These are phyloP conservation scores for Fagopyrum tataricum DNA, from an alignment of 148 eudicot species.

Conservation along the genomic window DNA sequence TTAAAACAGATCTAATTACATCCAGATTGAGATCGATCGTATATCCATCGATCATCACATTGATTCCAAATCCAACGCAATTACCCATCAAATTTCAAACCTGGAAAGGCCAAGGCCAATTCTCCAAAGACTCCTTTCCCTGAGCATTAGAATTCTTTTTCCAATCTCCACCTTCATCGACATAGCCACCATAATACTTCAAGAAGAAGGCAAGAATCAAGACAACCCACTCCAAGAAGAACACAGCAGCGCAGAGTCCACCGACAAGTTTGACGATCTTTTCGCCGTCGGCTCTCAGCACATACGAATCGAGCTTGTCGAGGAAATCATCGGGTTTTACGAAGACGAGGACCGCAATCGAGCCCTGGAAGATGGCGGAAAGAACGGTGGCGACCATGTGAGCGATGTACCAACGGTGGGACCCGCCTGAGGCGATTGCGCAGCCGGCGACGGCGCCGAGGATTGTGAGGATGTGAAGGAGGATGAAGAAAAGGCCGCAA, in stretches of 20 bases:
- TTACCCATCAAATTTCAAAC: not conserved
- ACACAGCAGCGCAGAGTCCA: conserved; percentile 36
- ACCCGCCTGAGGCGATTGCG: conserved; percentile 30
- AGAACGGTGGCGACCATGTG: too few relatives aligned
- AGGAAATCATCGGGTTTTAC: conserved; percentile 24
- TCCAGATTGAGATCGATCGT: too few relatives aligned
- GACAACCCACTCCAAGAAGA: conserved; percentile 44
- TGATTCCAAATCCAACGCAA: too few relatives aligned
- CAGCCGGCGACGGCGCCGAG: conserved; percentile 47
- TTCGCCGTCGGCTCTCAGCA: conserved; percentile 36
- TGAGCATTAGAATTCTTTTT: not conserved
- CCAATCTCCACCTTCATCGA: conserved; percentile 7
- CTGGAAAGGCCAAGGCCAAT: conserved; percentile 17
- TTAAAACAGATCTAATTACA: too few relatives aligned
- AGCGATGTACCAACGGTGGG: conserved; percentile 35
- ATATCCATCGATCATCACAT: too few relatives aligned
- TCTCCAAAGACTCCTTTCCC: conserved; percentile 10
- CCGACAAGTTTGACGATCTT: conserved; percentile 44
- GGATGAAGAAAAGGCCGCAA: conserved; percentile 44
- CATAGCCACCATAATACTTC: conserved; percentile 25
- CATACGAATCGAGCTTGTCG: conserved; percentile 37
- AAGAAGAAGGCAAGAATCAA: conserved; percentile 37
- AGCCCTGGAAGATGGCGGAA: too few relatives aligned
- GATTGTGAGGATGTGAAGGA: conserved; percentile 54
- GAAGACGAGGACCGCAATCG: too few relatives aligned